Evolutionary conservation across 345 rosid species (phyloP), one percentile per base, ranked within the genome.

Genomic region (Lumnitzera littorea): DNA sequence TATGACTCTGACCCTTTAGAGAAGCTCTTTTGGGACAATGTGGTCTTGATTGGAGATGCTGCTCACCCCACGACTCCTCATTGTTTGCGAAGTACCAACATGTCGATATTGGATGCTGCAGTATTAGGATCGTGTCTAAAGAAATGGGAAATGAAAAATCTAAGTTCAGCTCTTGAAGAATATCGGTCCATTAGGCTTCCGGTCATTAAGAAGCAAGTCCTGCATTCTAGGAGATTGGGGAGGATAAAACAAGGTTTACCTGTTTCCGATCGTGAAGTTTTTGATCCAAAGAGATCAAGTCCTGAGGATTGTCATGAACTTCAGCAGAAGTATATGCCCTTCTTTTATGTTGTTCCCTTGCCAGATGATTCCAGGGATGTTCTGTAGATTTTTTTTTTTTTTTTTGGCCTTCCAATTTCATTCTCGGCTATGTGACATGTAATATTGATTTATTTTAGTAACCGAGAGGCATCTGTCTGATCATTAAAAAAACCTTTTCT

Each of bases 31-130:
- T 84, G 84, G 89, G 80, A 71, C 63, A 80, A 78, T 55, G 78
- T 80, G 13, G 86, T 83, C 17, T 67, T 88, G 15, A 62, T 82
- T 1, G 98, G 95, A 46, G 98, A 91, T 54, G 89, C 96, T 0
- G 89, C 98, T 55, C 98, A 88, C 67, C 95, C 98, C 10, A 80
- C 82, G 1, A 81, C 87, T 36, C 96, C 98, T 62, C 95, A 84
- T 55, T 82, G 91, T 9, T 17, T 78, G 53, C 73, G 96, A 75
- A 91, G 98, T 71, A 88, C 91, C 24, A 91, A 88, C 82, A 86
- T 91, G 95, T 84, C 92, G 9, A 29, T 86, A 60, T 24, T 82
- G 47, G 98, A 91, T 66, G 90, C 91, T 2, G 78, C 67, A 48
- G 82, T 80, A 47, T 67, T 89, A 27, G 91, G 95, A n/a, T 72